These are phyloP conservation scores for Echium plantagineum DNA, from an alignment of 257 asterid species.

Conservation along the genomic window DNA sequence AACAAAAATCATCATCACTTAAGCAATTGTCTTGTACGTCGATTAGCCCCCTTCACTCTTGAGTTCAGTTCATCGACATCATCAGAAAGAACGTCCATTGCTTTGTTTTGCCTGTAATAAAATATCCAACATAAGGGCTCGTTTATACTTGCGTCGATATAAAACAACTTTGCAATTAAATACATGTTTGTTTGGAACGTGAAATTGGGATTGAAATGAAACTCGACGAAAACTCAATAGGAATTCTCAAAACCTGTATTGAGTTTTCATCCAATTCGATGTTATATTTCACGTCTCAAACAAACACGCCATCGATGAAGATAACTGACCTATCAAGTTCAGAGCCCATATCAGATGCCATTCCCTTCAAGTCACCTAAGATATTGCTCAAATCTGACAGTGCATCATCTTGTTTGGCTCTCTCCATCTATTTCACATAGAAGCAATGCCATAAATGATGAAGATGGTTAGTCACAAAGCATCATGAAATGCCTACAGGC, in stretches of 20 bases:
- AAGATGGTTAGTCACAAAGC: neutral
- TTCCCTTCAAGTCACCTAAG: conserved; percentile 80
- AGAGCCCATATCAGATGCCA: conserved; percentile 80
- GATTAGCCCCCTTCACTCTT: conserved; percentile 80
- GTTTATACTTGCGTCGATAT: neutral
- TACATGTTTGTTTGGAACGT: too few relatives aligned
- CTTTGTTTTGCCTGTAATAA: conserved; percentile 67
- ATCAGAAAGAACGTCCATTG: conserved; percentile 59
- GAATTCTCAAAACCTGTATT: too few relatives aligned
- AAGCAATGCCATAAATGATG: neutral
- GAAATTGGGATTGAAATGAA: too few relatives aligned
- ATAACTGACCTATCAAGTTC: conserved; percentile 51
- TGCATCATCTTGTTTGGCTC: conserved; percentile 75
- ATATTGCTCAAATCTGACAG: conserved; percentile 62
- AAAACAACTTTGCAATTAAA: neutral
- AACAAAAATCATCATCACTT: conserved; percentile 24
- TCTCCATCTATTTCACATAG: conserved; percentile 42
- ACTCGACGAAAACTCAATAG: too few relatives aligned
- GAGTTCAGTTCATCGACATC: conserved; percentile 73
- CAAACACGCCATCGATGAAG: neutral
- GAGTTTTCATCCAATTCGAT: too few relatives aligned
- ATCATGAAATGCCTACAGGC: neutral
- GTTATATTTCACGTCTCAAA: too few relatives aligned
- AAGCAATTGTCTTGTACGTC: conserved; percentile 50
- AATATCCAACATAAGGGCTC: neutral